Evolutionary conservation across 2,329 filamentous ascomycete species (phyloP), one percentile per base, ranked within the genome.

Genomic region (Monilinia vaccinii-corymbosi): DNA sequence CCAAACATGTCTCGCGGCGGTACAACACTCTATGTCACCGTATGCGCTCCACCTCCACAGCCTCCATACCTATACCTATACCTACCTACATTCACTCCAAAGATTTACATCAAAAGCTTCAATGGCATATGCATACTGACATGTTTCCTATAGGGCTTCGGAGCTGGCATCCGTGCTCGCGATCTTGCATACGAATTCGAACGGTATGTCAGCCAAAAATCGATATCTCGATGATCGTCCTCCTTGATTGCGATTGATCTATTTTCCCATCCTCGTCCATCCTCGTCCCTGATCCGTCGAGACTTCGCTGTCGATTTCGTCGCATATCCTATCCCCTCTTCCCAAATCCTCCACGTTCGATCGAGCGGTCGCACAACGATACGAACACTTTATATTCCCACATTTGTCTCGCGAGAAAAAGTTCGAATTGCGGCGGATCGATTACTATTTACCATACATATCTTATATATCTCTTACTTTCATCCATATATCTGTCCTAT

Each of bases 181-280:
- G 92, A 99, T 82, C 89, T 97, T 76, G 91, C 93, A 81, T 97
- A 96, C 89, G 93, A 97, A 83, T 97, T 97, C 89, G 93, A 97
- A 92, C 91, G 93, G 91, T 97, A 96, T 85, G 92, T 96, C 82
- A 81, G 73, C 75, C 76, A 74, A 64, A 74, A 75, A 73, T 76
- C 78, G 76, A 77, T 77, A 73, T 74, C 72, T 76, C 71, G 71
- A 74, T 73, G 69, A 72, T 71, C 70, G 71, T 64, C 69, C 63
- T 71, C 69, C 63, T 71, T 70, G 68, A 71, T 66, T 72, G 72
- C 71, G 66, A 70, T 36, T 70, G 70, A 70, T 73, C 72, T 70
- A 70, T 61, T 65, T 49, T 59, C 71, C 70, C 67, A 68, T 70
- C 69, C 63, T 70, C 69, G 62, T 69, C 67, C 64, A 65, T 70